Evolutionary conservation across 176 grass and related monocot genomes (phyloP), one percentile per base, ranked within the genome.

Genomic region (Lolium rigidum): DNA sequence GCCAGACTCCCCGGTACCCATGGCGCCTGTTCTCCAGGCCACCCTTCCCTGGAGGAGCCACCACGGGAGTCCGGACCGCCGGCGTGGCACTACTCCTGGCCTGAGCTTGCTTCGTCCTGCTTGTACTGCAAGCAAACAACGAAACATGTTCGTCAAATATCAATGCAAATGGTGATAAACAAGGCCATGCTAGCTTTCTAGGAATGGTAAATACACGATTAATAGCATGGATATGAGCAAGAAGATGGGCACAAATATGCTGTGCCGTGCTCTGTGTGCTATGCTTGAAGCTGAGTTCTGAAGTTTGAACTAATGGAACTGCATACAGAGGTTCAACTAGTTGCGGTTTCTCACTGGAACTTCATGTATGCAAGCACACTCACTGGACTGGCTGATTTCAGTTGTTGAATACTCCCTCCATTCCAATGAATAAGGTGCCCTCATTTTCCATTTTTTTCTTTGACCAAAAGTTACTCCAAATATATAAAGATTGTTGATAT

Each of bases 1-100:
- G 94, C 69, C 94, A 82, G 51, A 94, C 83, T 11, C 94, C 92
- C 43, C 90, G 87, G 87, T 78, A 97, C n/a, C 3, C 74, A 58
- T 86, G 78, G 64, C 21, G n/a, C 24, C n/a, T 70, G 73, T 88
- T 88, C 2, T 92, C 86, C 3, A 84, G 86, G 2, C 80, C 86
- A 14, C 86, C 84, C 73, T 70, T 77, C 9, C 86, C 80, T 75
- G 17, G 83, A 71, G 38, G 85, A 37, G 55, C 76, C 50, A 60
- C 80, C 57, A 67, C 26, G 24, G 80, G 83, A 44, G 44, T 76
- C 25, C 56, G 79, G n/a, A 20, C 16, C 18, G 10, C 15, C 9
- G 24, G 76, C 9, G 13, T 58, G 25, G 43, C 57, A 22, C 80
- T 84, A 22, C 55, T 68, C n/a, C 50, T 38, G 48, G 43, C 79